Evolutionary conservation across 2,329 filamentous ascomycete species (phyloP).

Genomic region (Cladophialophora yegresii): DNA sequence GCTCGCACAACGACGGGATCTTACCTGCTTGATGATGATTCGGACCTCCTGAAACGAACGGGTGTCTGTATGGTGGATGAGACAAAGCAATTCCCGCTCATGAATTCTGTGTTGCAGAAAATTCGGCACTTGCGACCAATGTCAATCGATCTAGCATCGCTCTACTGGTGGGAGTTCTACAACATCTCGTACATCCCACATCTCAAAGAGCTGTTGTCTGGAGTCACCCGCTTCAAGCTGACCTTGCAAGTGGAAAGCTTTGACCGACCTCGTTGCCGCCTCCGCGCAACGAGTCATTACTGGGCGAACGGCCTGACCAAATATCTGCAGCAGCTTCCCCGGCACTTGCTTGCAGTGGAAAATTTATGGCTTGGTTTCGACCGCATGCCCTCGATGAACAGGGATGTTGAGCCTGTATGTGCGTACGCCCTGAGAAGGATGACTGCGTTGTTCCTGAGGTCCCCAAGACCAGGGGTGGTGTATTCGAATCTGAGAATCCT

Average conservation of each 20-base stretch:
- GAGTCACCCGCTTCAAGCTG: slow-evolving; percentile 3
- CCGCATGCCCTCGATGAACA: neutral
- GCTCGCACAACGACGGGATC: neutral
- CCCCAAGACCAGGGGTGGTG: neutral
- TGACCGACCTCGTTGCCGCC: slow-evolving; percentile 12
- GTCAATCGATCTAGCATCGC: slow-evolving; percentile 1
- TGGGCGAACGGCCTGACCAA: slow-evolving; percentile 1
- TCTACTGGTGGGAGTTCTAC: slow-evolving; percentile 19
- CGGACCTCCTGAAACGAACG: slow-evolving; percentile 7
- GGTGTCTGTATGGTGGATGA: slow-evolving; percentile 5
- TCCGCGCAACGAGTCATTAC: neutral
- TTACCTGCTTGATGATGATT: slow-evolving; percentile 6
- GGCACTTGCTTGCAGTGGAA: neutral
- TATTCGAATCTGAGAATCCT: neutral
- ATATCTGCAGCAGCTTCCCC: neutral
- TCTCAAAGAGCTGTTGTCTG: slow-evolving; percentile 1
- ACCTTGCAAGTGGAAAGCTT: slow-evolving; percentile 12
- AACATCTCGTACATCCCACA: slow-evolving; percentile 10
- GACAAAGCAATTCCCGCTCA: slow-evolving; percentile 2
- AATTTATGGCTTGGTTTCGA: slow-evolving; percentile 12
- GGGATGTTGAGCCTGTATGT: neutral
- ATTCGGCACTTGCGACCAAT: slow-evolving; percentile 6
- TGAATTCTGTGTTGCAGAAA: slow-evolving; percentile 11
- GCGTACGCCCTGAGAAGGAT: slow-evolving; percentile 9
- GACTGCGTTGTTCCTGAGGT: slow-evolving; percentile 1